phyloP scores from a whole-genome alignment of 805 yeast species.

The Lachancea lanzarotensis region DNA sequence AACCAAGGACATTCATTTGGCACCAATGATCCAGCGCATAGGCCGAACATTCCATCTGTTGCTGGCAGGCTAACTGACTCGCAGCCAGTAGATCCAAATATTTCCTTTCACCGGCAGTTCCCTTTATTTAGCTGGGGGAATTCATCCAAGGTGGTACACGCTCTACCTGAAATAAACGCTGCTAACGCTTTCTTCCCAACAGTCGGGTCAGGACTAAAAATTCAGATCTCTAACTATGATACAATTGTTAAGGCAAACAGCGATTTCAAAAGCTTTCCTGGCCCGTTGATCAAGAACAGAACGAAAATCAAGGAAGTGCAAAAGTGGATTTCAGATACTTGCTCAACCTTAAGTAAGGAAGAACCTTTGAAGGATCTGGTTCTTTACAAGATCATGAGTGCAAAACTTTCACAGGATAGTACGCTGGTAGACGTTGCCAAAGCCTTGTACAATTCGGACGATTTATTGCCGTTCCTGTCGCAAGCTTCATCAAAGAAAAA shows the following conservation, averaged over 20 bases:
- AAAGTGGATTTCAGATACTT: constrained; percentile 51
- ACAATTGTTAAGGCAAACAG: constrained; percentile 31
- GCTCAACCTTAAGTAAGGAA: constrained; percentile 19
- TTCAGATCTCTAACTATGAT: constrained; percentile 36
- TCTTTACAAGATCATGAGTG: constrained; percentile 21
- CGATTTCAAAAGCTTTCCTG: constrained; percentile 32
- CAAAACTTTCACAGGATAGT: constrained; percentile 21
- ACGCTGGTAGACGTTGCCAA: constrained; percentile 32
- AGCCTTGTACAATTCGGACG: constrained; percentile 29
- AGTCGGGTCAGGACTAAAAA: constrained; percentile 8
- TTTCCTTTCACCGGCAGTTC: constrained; percentile 55
- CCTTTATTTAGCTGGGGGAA: constrained; percentile 69
- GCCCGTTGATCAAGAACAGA: constrained; percentile 50
- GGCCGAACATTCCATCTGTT: neutral
- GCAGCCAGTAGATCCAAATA: constrained; percentile 43
- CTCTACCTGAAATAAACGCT: constrained; percentile 35
- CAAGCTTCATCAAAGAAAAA: constrained; percentile 16
- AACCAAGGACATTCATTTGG: neutral
- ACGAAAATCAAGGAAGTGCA: constrained; percentile 61
- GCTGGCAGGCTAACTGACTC: neutral
- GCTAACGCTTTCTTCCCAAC: constrained; percentile 7
- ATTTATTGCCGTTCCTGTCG: constrained; percentile 22
- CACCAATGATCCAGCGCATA: neutral
- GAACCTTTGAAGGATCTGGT: constrained; percentile 18
- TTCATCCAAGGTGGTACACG: constrained; percentile 39